A percentile compares a stretch with the other conserved stretches of the same genome.
These are phyloP conservation scores for Globisporangium nunn DNA, from an alignment of 352 stramenopile genomes.

Conservation along the genomic window DNA sequence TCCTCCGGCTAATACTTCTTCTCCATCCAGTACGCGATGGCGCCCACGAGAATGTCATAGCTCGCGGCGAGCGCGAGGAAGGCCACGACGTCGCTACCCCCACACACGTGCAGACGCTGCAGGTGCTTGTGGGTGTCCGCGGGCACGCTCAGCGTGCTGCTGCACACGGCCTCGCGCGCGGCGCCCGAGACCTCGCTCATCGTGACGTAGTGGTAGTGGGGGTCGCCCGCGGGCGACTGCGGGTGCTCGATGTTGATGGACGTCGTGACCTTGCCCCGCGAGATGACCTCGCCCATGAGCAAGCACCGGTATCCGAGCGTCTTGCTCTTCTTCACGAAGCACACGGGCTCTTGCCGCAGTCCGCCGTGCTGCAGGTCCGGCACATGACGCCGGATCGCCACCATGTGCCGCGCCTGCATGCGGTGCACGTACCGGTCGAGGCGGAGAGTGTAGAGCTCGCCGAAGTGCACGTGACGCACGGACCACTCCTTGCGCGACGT, in stretches of 20 bases:
- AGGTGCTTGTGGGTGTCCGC: constrained; percentile 59
- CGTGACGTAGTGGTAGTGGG: constrained; percentile 68
- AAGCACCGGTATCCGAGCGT: constrained; percentile 57
- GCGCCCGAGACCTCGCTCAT: constrained; percentile 67
- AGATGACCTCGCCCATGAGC: constrained; percentile 79
- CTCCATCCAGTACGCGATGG: constrained; percentile 71
- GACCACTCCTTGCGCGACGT: constrained; percentile 70
- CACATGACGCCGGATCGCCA: constrained; percentile 60
- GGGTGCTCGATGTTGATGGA: constrained; percentile 63
- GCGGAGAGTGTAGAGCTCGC: constrained; percentile 54
- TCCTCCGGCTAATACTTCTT: constrained; percentile 40
- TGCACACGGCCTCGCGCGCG: constrained; percentile 54
- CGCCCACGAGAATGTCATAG: constrained; percentile 72
- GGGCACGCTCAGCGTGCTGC: constrained; percentile 66
- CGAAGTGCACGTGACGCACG: constrained; percentile 48
- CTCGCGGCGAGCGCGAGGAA: constrained; percentile 64
- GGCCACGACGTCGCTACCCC: constrained; percentile 67
- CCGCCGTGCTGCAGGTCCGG: constrained; percentile 41
- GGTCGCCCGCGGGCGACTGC: constrained; percentile 34
- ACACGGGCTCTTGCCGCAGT: constrained; percentile 66
- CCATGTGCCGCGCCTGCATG: constrained; percentile 71
- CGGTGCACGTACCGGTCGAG: constrained; percentile 60
- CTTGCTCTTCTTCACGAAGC: constrained; percentile 78
- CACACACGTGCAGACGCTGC: constrained; percentile 66
- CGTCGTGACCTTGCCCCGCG: constrained; percentile 70